Conservation (phyloP, 768 basidiomycete genomes). For the Gautieria morchelliformis region DNA sequence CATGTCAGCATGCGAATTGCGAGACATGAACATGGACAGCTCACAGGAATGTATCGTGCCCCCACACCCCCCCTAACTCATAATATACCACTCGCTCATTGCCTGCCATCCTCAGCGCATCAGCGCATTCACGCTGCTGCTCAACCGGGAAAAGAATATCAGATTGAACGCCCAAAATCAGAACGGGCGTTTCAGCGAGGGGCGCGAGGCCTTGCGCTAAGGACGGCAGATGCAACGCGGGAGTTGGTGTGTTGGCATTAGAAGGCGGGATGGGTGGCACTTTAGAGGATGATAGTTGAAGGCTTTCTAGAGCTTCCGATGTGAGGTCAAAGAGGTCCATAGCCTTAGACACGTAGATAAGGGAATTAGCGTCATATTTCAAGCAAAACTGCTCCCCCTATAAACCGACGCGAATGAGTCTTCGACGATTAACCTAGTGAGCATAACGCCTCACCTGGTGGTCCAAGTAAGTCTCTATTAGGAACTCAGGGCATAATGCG, state of each 20-base stretch:
- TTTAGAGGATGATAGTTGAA: slow-evolving; percentile 51
- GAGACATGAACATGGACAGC: slow-evolving; percentile 20
- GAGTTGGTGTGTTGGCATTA: slow-evolving; percentile 30
- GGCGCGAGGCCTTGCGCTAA: slow-evolving; percentile 73
- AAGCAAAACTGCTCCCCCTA: slow-evolving; percentile 96
- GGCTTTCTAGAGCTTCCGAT: slow-evolving; percentile 55
- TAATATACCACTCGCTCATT: slow-evolving; percentile 89
- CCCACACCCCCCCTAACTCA: slow-evolving; percentile 98
- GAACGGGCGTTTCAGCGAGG: slow-evolving; percentile 64
- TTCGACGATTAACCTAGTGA: background rate
- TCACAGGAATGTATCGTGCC: slow-evolving; percentile 94
- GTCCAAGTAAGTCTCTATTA: slow-evolving; percentile 98
- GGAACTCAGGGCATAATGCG: slow-evolving; percentile 89
- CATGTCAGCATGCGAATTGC: background rate
- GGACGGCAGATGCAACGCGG: slow-evolving; percentile 63
- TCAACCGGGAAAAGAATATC: slow-evolving; percentile 97
- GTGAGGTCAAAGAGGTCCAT: slow-evolving; percentile 99
- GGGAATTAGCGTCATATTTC: slow-evolving; percentile 98
- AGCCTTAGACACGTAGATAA: slow-evolving; percentile 97
- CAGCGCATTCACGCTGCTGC: slow-evolving; percentile 90
- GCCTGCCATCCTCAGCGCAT: slow-evolving; percentile 84
- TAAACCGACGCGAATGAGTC: background rate
- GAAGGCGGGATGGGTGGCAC: slow-evolving; percentile 63
- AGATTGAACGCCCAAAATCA: slow-evolving; percentile 91
- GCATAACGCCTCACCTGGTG: slow-evolving; percentile 46